phyloP scores from a whole-genome alignment of 2,329 filamentous ascomycete genomes.

The Pyricularia grisea region DNA sequence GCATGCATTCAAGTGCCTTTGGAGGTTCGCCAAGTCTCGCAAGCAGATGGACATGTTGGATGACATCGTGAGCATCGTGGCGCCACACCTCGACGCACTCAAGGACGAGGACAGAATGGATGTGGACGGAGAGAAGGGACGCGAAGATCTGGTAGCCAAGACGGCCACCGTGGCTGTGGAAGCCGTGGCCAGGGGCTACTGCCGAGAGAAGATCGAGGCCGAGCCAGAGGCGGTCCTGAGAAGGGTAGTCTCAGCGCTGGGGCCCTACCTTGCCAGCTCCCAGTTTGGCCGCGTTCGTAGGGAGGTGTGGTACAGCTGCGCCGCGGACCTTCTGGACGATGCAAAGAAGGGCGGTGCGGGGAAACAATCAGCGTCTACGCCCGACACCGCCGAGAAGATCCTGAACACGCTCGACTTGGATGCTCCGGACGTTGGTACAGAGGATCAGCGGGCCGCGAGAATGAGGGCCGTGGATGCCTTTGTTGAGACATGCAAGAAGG shows the following conservation, averaged over 20 bases:
- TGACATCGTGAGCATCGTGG: constrained; percentile 56
- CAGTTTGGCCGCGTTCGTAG: constrained; percentile 34
- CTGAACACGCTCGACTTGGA: constrained; percentile 37
- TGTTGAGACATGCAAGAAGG: constrained; percentile 29
- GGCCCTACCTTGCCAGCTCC: constrained; percentile 26
- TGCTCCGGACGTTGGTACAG: constrained; percentile 35
- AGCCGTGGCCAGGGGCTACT: constrained; percentile 40
- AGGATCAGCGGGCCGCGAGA: constrained; percentile 38
- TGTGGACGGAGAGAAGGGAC: constrained; percentile 39
- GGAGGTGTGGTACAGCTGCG: constrained; percentile 42
- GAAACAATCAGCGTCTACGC: not conserved
- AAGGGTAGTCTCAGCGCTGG: constrained; percentile 28
- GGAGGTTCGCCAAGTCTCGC: constrained; percentile 59
- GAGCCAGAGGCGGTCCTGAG: constrained; percentile 27
- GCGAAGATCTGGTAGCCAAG: constrained; percentile 29
- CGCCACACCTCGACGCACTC: constrained; percentile 50
- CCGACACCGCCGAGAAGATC: constrained; percentile 20
- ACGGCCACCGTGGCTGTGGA: constrained; percentile 41
- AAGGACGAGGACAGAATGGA: constrained; percentile 55
- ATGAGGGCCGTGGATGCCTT: constrained; percentile 34
- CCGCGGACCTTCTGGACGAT: constrained; percentile 35
- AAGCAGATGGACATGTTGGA: constrained; percentile 66
- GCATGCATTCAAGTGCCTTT: constrained; percentile 63
- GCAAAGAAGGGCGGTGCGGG: constrained; percentile 16
- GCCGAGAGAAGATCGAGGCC: constrained; percentile 25